Evolutionary conservation across 1,284 basidiomycete species (phyloP), one percentile per base, ranked within the genome.

Genomic region (Puccinia horiana): DNA sequence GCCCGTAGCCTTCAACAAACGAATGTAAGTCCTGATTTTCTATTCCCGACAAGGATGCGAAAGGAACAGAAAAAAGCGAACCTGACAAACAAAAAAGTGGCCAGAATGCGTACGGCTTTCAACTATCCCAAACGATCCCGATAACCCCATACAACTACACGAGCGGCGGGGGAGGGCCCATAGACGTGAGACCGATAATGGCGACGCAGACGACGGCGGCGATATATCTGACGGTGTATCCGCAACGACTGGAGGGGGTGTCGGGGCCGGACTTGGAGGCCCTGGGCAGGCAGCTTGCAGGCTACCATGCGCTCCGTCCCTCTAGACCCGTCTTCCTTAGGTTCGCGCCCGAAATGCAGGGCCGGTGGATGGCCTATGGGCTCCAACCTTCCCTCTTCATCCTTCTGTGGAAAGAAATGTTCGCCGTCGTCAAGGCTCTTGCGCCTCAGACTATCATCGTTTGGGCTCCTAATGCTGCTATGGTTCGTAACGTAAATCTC

Each of bases 301-400:
- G 84, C 42, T 86, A 82, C 83, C 26, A 54, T 76, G 69, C 16
- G 16, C 29, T 18, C 18, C 76, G 82, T n/a, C 52, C 26, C 29
- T 84, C 86, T 63, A 83, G 86, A 65, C 83, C 83, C 23, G 84
- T 84, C 56, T 87, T 85, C 83, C 76, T 87, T 2, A 85, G 86
- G 42, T 86, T 85, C 83, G 86, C 85, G 23, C 86, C 86, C 8
- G 86, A 87, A 75, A 86, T 87, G 85, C 85, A 86, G 73, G 86
- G 86, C 29, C 56, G 40, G 14, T 87, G 86, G 86, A 86, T 85
- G 83, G 8, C 69, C 9, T 87, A 86, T 80, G 86, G 86, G 26
- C 72, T 82, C 40, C 84, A 86, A 76, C 86, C 86, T 29, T 83
- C 84, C 20, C 82, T 54, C 26, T 87, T 84, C 83, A 65, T 83